Evolutionary conservation across 2,329 filamentous ascomycete species (phyloP), one percentile per base, ranked within the genome.

Genomic region (Diaporthe australafricana): DNA sequence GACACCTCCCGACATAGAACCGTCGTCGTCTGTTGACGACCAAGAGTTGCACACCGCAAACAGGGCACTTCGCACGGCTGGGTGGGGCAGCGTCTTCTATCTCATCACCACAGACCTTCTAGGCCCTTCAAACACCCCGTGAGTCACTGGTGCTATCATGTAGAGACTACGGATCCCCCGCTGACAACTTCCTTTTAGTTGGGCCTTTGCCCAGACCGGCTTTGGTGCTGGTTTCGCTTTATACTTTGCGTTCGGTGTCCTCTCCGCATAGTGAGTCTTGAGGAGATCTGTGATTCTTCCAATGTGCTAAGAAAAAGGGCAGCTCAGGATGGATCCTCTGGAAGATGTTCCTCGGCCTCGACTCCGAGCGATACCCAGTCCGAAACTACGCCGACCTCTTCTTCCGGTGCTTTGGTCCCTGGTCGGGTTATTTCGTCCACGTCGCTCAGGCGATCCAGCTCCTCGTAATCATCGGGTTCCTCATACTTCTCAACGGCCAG

Each of bases 401-500:
- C 69, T 87, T 84, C 78, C 83, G 87, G 38, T 78, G 84, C 56
- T 87, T 82, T 73, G 87, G 87, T 3, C 77, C 78, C 17, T 80
- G 76, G 72, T 80, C 83, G 25, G 84, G 86, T 16, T 82, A 88
- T 73, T 70, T 83, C 17, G 80, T 87, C 79, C 88, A 88, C 75
- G 70, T 86, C 57, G 78, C 86, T 2, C 87, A 88, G 76, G 80
- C 84, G 0, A 74, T 88, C 35, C 83, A 84, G 73, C 79, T 88
- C 38, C 77, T 90, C 32, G 79, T 90, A 32, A 86, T 86, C 55
- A 86, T 90, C 1, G 82, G 55, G 6, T 80, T 88, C 48, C 80
- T 90, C 55, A 85, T 89, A 66, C 83, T 90, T 50, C 82, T 80
- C 63, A 88, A 86, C 56, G 88, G 87, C 4, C 85, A 90, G 77